Base-by-base conservation (phyloP, 495 filamentous ascomycete genomes). In the Penicillium salamii region DNA sequence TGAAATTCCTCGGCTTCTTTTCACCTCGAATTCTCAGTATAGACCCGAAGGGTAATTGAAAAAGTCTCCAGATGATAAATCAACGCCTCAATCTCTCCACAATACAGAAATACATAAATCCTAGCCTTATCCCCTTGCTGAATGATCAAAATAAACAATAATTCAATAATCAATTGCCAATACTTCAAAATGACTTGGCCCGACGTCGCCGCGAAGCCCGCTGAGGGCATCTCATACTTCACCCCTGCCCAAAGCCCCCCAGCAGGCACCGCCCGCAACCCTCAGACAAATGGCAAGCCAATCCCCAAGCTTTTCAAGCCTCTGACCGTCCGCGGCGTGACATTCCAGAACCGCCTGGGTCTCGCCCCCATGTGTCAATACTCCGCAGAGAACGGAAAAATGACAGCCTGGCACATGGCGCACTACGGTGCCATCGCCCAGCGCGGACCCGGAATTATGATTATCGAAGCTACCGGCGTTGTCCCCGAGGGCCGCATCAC, bases 381-480 rank as follows among this genome's bases (percentile, higher is more conserved):
- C 66, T 83, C 78, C 14, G 82, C 82, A 14, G 61, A 84, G 13
- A 75, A 86, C 52, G 84, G 84, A 40, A 76, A 80, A 49, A 69
- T 79, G 54, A 86, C 82, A 0, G 53, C 73, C 19, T 88, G 83
- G 82, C 84, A 89, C 66, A 66, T 80, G 11, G 70, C 78, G 8
- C 75, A 80, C 61, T 65, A 80, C 32, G 78, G 78, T 18, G 79
- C 77, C 17, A 84, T 87, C 46, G 75, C 79, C 26, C 70, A 75
- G 50, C 78, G 84, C n/a, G 89, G 89, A 7, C 78, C 86, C 1
- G 85, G 82, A 1, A 69, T 89, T 7, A 62, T 81, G 36, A 82
- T 90, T 52, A 76, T 90, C 24, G 89, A 93, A 67, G 86, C 88
- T 11, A 88, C 86, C 0, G 76, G 80, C 19, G 85, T 92, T 7